Conservation (phyloP, 768 basidiomycete genomes). For the Kwoniella sp. region DNA sequence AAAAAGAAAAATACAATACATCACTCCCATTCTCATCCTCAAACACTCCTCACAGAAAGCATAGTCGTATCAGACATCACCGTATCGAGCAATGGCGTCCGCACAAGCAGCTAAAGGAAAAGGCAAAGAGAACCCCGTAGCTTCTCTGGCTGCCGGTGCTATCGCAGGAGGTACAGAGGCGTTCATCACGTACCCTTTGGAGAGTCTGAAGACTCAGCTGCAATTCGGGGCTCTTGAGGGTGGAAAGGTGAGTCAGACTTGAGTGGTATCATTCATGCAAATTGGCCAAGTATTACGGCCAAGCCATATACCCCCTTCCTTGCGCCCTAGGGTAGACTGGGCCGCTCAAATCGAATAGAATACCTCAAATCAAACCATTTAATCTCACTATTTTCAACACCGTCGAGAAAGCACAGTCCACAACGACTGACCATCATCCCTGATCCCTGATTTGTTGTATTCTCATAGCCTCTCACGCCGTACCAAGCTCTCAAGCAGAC, state of each 20-base stretch:
- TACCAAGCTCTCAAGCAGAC: slow-evolving; percentile 75
- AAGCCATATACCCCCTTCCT: no score
- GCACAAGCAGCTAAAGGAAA: slow-evolving; percentile 37
- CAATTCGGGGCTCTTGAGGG: slow-evolving; percentile 67
- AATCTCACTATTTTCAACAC: no score
- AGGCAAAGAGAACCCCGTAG: slow-evolving; percentile 70
- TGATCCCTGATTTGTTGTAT: no score
- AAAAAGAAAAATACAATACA: no score
- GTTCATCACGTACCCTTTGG: slow-evolving; percentile 76
- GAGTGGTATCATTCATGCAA: not conserved
- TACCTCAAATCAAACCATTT: no score
- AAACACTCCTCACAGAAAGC: no score
- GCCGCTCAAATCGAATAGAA: no score
- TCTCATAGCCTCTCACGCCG: slow-evolving; percentile 67
- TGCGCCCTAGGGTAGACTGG: no score
- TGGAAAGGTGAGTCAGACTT: slow-evolving; percentile 40
- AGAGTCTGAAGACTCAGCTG: slow-evolving; percentile 89
- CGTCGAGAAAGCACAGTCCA: no score
- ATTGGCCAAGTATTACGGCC: not conserved
- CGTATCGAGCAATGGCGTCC: not conserved
- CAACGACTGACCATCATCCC: no score
- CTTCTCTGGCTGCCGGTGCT: slow-evolving; percentile 85
- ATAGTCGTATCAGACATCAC: no score
- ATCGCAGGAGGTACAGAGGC: slow-evolving; percentile 92
- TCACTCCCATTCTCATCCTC: no score